Evolutionary conservation across 768 basidiomycete species (phyloP).

Genomic region (Boletus insuetus): DNA sequence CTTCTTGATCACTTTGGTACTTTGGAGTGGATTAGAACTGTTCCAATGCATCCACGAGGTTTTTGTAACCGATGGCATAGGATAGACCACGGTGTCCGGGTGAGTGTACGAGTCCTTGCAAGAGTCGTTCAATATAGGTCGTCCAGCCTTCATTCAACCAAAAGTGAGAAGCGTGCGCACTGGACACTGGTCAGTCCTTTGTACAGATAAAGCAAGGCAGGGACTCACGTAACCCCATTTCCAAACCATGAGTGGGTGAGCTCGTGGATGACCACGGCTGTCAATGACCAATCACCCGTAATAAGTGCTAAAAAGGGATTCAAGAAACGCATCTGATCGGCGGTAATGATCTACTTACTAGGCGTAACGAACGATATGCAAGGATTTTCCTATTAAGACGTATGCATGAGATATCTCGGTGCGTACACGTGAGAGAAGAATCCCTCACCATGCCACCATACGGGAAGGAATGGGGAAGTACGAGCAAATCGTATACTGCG

Average conservation of each 20-base stretch:
- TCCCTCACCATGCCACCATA: conserved; percentile 78
- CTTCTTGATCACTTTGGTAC: no score
- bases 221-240: conserved; percentile 77
- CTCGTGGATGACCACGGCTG: conserved; percentile 90
- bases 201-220: conserved; percentile 6
- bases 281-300: conserved; percentile 81
- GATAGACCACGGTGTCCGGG: conserved; percentile 78
- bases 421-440: not conserved
- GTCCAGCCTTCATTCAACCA: conserved; percentile 97
- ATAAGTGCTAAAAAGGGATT: conserved; percentile 54
- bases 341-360: conserved; percentile 42
- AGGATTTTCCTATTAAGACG: conserved; percentile 68
- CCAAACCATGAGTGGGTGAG: conserved; percentile 88
- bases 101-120: conserved; percentile 66
- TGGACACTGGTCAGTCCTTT: conserved; percentile 15
- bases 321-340: not conserved
- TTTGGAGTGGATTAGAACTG: conserved; percentile 55
- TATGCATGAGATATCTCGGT: not conserved
- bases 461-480: conserved; percentile 90
- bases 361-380: conserved; percentile 88
- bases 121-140: conserved; percentile 84
- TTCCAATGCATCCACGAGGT: conserved; percentile 67
- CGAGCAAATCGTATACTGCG: conserved; percentile 84
- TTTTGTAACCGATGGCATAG: conserved; percentile 73
- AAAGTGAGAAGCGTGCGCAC: conserved; percentile 74